These are phyloP conservation scores for Clavariopsis aquatica DNA, from an alignment of 495 filamentous ascomycete genomes.

Conservation along the genomic window DNA sequence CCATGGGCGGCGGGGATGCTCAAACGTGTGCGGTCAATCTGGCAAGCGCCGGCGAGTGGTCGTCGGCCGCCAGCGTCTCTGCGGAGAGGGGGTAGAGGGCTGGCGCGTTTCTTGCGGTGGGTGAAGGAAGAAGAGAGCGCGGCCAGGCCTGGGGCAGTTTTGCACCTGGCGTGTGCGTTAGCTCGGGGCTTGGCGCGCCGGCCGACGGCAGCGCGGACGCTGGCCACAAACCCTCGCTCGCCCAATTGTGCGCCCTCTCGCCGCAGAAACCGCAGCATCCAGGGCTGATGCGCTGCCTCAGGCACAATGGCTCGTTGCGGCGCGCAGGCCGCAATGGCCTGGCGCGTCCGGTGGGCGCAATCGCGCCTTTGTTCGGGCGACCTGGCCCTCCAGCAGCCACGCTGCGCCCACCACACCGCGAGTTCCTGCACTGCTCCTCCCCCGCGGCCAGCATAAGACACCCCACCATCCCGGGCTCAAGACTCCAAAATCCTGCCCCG, in stretches of 20 bases:
- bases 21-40: slow-evolving; percentile 39
- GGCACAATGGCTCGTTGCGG: slow-evolving; percentile 17
- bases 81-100: slow-evolving; percentile 21
- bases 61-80: slow-evolving; percentile 30
- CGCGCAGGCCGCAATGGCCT: not conserved
- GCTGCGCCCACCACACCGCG: slow-evolving; percentile 15
- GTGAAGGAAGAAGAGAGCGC: slow-evolving; percentile 21
- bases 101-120: slow-evolving; percentile 36
- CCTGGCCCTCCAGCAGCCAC: not conserved
- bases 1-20: slow-evolving; percentile 32
- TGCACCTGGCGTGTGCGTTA: slow-evolving; percentile 21
- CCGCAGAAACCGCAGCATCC: slow-evolving; percentile 4
- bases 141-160: not conserved
- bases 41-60: slow-evolving; percentile 30
- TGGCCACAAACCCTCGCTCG: slow-evolving; percentile 13
- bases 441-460: not conserved
- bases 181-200: not conserved
- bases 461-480: not conserved
- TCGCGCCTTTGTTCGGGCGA: slow-evolving; percentile 3
- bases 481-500: slow-evolving; percentile 13
- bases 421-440: slow-evolving; percentile 14
- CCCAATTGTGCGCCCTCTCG: slow-evolving; percentile 18
- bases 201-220: not conserved
- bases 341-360: not conserved
- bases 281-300: slow-evolving; percentile 31